A percentile compares a stretch with the other conserved stretches of the same genome.
phyloP scores from a whole-genome alignment of 2,329 filamentous ascomycete genomes.

The Hymenoscyphus infarciens region DNA sequence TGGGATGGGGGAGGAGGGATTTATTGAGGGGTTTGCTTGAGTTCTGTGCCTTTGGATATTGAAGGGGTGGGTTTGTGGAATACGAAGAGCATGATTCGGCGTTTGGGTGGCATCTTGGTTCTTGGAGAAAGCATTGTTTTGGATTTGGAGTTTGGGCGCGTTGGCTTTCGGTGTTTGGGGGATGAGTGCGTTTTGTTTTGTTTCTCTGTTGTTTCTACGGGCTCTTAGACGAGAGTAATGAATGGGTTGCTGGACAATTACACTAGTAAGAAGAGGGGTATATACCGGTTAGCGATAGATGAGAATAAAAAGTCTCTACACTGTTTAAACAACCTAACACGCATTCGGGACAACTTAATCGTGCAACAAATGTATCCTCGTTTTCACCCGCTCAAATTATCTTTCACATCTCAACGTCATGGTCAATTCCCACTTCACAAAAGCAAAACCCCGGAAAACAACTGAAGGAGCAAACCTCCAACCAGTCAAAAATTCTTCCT shows the following conservation, averaged over 20 bases:
- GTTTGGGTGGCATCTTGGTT: neutral
- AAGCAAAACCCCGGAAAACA: too few species aligned
- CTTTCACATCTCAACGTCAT: too few species aligned
- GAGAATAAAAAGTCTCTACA: neutral
- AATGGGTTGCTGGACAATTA: neutral
- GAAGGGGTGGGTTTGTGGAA: neutral
- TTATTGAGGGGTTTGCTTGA: slow-evolving; percentile 1
- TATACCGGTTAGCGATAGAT: neutral
- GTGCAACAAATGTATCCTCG: neutral
- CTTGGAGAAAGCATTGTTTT: neutral
- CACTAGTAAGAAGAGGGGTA: neutral
- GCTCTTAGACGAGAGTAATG: neutral
- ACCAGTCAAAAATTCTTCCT: neutral
- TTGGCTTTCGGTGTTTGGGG: neutral
- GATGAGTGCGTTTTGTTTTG: neutral
- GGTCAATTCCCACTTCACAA: too few species aligned
- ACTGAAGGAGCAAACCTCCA: neutral
- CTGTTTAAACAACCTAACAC: neutral
- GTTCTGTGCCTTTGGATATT: neutral
- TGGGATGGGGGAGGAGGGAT: neutral
- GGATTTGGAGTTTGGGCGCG: too few species aligned
- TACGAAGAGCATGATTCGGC: neutral
- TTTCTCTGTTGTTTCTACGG: neutral
- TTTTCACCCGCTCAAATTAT: too few species aligned
- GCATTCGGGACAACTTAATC: too few species aligned